phyloP scores from a whole-genome alignment of 2,329 filamentous ascomycete species.

The Pseudogymnoascus sp. region DNA sequence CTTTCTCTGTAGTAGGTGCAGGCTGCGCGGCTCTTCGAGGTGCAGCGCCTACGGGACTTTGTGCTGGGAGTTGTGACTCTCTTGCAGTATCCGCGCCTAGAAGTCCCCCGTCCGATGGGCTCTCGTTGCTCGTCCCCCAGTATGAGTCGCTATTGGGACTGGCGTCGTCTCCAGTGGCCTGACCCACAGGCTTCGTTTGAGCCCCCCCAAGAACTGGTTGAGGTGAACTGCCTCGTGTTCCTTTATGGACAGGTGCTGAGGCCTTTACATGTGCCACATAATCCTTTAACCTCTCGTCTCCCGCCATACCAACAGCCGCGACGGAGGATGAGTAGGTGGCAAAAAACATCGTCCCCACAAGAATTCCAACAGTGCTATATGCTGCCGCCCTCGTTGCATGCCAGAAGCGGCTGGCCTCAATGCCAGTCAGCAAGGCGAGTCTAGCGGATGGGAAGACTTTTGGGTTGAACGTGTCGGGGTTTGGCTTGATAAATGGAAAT shows the following conservation, averaged over 20 bases:
- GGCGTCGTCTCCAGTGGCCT: constrained; percentile 18
- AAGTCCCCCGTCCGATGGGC: background rate
- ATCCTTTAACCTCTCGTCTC: constrained; percentile 22
- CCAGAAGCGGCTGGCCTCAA: constrained; percentile 17
- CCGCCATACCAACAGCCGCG: constrained; percentile 19
- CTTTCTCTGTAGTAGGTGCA: background rate
- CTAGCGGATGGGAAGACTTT: constrained; percentile 14
- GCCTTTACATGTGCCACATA: constrained; percentile 13
- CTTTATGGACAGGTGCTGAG: background rate
- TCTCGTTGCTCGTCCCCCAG: constrained; percentile 10
- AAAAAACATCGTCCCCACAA: constrained; percentile 18
- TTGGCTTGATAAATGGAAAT: constrained; percentile 26
- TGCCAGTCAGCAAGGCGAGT: constrained; percentile 14
- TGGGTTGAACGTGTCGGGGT: constrained; percentile 19
- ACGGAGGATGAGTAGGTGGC: constrained; percentile 21
- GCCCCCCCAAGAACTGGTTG: background rate
- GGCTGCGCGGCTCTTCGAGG: background rate
- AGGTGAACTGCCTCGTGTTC: constrained; percentile 10
- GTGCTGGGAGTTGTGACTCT: background rate
- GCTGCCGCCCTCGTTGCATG: constrained; percentile 17
- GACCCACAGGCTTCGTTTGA: background rate
- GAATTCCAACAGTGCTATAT: constrained; percentile 19
- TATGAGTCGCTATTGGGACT: constrained; percentile 22
- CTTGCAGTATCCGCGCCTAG: background rate
- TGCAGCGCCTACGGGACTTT: background rate